Base-by-base conservation (phyloP, 2,329 filamentous ascomycete genomes). In the Cercospora sojina region DNA sequence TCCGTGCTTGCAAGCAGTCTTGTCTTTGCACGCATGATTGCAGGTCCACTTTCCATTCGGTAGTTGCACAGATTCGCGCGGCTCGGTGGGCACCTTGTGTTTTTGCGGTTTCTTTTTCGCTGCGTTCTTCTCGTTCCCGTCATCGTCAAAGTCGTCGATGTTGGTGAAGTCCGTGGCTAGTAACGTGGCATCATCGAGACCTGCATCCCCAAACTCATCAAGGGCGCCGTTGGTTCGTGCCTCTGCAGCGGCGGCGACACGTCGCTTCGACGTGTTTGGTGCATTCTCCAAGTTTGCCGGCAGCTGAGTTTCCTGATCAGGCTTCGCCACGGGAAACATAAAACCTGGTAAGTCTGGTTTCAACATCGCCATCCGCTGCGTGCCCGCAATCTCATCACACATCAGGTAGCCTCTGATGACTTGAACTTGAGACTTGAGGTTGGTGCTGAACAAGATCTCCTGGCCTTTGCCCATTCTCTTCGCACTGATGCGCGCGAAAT, bases 341-440 rank as follows among this genome's bases (percentile, higher is more conserved):
- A 79, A 79, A 9, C 76, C 65, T 13, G 82, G 79, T 23, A 89
- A 74, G 41, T 83, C 78, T 5, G 83, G 83, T 60, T 81, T 83
- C 10, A 88, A 67, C 25, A 82, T 81, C 6, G 85, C 86, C 66
- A 80, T 79, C 67, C 83, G 81, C 73, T 84, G 77, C 10, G 87
- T 88, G 10, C 86, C 86, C 67, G 86, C 87, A 72, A 98, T 90
- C 51, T 92, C 89, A 79, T 97, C 94, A 70, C 93, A 98, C 77
- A 91, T 91, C 58, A 93, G 83, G 74, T 89, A 87, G 67, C 88
- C 91, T 25, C 83, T 83, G 35, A 95, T 85, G 3, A 83, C 79
- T 64, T 90, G 86, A 18, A 86, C 84, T 0, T 81, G 76, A 4
- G 80, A 80, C 1, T 77, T 83, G 20, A 92, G 75, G 0, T 85